Evolutionary conservation across 2,329 filamentous ascomycete genomes (phyloP), one percentile per base, ranked within the genome.

Genomic region (Fonsecaea monophora): DNA sequence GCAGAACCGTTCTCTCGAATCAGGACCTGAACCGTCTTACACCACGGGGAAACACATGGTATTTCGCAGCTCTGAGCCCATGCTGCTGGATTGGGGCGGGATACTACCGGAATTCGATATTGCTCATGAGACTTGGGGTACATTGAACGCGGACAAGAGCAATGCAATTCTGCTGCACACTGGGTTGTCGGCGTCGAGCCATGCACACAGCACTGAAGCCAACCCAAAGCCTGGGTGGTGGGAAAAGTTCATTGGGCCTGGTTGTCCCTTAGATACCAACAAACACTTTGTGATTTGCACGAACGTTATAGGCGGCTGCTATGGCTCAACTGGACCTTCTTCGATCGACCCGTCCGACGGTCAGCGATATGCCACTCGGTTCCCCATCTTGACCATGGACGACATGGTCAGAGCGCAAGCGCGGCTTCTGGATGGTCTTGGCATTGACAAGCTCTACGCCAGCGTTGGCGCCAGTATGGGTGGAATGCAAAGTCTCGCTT

Each of bases 361-460:
- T 42, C 86, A 94, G 79, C 87, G 87, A 74, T 99, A 98, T 78
- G 95, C 94, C 6, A 99, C 95, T 0, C 87, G 93, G 38, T 99
- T 99, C 76, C 95, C 95, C 2, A 96, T 99, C 72, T 81, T 99
- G 64, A 99, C 95, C 0, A 89, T 99, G 82, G 89, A 96, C 73
- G 95, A 99, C 78, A 99, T 99, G 95, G 95, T 98, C 35, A 88
- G 94, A 62, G 94, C 94, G 4, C 95, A 99, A 78, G 97, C 98
- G 81, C 85, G 91, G 53, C 85, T 99, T 35, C 84, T 99, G 12
- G 94, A 98, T 77, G 79, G 82, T 4, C 82, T 99, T 34, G 89
- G 89, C 5, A 90, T 99, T 54, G 76, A 86, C 30, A 91, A 88
- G 74, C 84, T 99, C 9, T 92, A 96, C 77, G 95, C 95, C 18